A percentile compares a stretch with the other conserved stretches of the same genome.
phyloP scores from a whole-genome alignment of 306 rosid genomes.

The Lotus japonicus region DNA sequence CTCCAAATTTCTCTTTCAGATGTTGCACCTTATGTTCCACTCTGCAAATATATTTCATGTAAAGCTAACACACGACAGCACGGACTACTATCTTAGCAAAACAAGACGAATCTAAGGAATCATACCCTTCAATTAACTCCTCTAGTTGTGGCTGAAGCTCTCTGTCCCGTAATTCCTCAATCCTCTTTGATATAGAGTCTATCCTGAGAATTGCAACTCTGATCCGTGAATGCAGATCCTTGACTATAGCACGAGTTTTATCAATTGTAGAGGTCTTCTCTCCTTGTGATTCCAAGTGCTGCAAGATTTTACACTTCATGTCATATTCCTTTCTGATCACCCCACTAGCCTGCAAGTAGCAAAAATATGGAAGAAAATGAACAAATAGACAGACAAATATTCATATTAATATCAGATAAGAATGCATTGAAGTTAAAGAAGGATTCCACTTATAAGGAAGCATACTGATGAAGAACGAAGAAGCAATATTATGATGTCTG shows the following conservation, averaged over 20 bases:
- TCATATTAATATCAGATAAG: background rate
- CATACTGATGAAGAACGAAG: background rate
- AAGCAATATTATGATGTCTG: background rate
- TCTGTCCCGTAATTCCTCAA: slow-evolving; percentile 79
- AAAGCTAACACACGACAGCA: slow-evolving; percentile 3
- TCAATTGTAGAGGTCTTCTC: slow-evolving; percentile 47
- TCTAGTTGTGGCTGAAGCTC: slow-evolving; percentile 97
- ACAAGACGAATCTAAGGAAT: slow-evolving; percentile 16
- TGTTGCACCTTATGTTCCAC: background rate
- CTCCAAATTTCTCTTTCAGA: background rate
- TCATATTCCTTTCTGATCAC: slow-evolving; percentile 77
- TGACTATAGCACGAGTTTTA: slow-evolving; percentile 73
- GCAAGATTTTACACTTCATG: slow-evolving; percentile 61
- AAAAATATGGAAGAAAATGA: background rate
- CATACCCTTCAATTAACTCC: slow-evolving; percentile 87
- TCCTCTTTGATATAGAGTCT: slow-evolving; percentile 85
- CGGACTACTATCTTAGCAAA: background rate
- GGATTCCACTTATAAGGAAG: background rate
- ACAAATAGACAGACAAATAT: background rate
- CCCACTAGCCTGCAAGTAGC: slow-evolving; percentile 65
- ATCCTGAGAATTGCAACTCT: slow-evolving; percentile 78
- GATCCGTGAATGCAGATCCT: slow-evolving; percentile 92
- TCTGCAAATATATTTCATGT: background rate
- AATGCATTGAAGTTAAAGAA: background rate
- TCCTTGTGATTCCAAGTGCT: slow-evolving; percentile 66